Evolutionary conservation across 345 rosid species (phyloP).

Genomic region (Rubroshorea leprosula): DNA sequence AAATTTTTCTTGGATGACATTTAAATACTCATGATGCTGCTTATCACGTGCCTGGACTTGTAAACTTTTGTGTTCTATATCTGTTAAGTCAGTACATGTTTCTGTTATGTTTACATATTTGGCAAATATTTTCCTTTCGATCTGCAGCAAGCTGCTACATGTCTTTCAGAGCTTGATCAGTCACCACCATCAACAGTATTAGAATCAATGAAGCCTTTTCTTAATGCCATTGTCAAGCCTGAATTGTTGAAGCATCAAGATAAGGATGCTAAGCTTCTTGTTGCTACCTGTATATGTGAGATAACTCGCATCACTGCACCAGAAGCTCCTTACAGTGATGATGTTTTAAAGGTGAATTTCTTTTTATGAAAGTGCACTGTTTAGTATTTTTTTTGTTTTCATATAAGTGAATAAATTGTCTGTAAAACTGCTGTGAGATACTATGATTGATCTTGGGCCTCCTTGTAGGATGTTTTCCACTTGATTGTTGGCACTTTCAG

Average conservation of each 20-base stretch:
- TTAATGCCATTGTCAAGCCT: conserved; percentile 72
- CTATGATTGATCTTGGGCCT: conserved; percentile 9
- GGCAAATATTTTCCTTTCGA: conserved; percentile 9
- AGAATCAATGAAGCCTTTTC: conserved; percentile 77
- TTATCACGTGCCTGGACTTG: conserved; percentile 3
- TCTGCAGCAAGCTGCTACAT: conserved; percentile 79
- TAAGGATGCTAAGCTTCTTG: conserved; percentile 86
- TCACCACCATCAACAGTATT: conserved; percentile 59
- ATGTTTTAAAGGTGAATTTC: conserved; percentile 62
- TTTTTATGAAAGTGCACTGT: conserved; percentile 9
- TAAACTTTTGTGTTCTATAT: neutral
- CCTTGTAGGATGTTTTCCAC: conserved; percentile 74
- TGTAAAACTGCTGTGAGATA: conserved; percentile 12
- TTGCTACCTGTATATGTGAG: conserved; percentile 95
- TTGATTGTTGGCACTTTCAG: conserved; percentile 78
- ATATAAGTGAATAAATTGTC: conserved; percentile 1
- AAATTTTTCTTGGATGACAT: too few species aligned
- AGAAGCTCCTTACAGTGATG: conserved; percentile 88
- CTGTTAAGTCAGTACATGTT: conserved; percentile 2
- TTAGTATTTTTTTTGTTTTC: conserved; percentile 9
- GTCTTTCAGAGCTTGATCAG: conserved; percentile 85
- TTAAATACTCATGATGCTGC: neutral
- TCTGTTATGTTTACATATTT: conserved; percentile 5
- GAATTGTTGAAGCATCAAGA: conserved; percentile 86
- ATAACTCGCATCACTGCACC: conserved; percentile 98